Conservation (phyloP, 2,329 filamentous ascomycete genomes). For the Chaetomium sp. region DNA sequence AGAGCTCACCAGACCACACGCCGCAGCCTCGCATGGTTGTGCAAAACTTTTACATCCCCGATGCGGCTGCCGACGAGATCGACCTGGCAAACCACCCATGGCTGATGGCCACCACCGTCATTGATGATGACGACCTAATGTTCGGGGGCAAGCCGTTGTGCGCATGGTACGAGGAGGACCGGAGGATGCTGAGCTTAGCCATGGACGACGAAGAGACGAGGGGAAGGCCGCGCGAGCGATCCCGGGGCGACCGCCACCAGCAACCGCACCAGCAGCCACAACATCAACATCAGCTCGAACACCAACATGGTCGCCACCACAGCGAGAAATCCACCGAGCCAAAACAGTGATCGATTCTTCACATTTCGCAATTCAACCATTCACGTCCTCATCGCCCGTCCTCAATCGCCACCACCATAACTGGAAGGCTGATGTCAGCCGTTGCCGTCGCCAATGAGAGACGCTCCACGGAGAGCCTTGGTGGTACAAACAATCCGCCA, state of each 20-base stretch:
- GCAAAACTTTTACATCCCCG: conserved; percentile 30
- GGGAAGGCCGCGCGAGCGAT: conserved; percentile 44
- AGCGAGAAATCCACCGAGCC: conserved; percentile 21
- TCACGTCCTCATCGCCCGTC: no score
- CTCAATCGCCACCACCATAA: neutral
- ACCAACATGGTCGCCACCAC: conserved; percentile 24
- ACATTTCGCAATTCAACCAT: no score
- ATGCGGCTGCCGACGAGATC: conserved; percentile 29
- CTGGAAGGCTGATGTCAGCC: conserved; percentile 20
- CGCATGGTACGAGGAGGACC: conserved; percentile 63
- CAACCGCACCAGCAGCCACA: conserved; percentile 42
- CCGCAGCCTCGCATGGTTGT: conserved; percentile 31
- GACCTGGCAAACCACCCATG: conserved; percentile 42
- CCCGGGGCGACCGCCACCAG: conserved; percentile 30
- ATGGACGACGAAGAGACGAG: conserved; percentile 45
- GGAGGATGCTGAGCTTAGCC: conserved; percentile 46
- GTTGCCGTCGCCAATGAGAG: conserved; percentile 1
- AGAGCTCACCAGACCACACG: conserved; percentile 29
- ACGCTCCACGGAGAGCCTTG: neutral
- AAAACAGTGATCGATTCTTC: conserved; percentile 17
- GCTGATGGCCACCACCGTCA: conserved; percentile 59
- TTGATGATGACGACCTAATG: conserved; percentile 63
- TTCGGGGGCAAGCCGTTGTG: conserved; percentile 63
- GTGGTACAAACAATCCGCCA: neutral
- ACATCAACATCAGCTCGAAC: conserved; percentile 41